Evolutionary conservation across 805 yeast genomes (phyloP), one percentile per base, ranked within the genome.

Genomic region (Saccharomycopsis vini): DNA sequence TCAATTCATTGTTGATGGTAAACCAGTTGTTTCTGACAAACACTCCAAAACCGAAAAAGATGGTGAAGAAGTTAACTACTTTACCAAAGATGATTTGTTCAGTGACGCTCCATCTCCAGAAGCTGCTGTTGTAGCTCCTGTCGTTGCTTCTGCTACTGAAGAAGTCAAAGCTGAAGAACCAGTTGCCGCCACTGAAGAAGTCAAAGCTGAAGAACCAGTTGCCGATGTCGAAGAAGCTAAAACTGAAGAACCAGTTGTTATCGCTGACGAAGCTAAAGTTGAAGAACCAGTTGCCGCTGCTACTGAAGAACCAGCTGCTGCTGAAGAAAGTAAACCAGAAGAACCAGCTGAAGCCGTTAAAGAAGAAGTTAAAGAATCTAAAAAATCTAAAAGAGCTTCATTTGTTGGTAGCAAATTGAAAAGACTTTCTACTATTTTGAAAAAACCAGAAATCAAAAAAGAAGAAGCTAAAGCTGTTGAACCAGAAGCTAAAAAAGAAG

Each of bases 1-100:
- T 59, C 72, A 72, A 63, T 81, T 73, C 56, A 73, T 81, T 45
- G 88, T 81, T 36, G 88, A 81, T 57, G 86, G 80, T 37, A 72
- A 71, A 37, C 81, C 88, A 88, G 56, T 59, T 15, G 59, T 63
- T 18, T 68, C 68, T 43, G 57, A 61, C 1, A 52, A 57, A 2
- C 73, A 67, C 30, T 18, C 40, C 5, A 32, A 48, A 36, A 48
- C 49, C 21, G 51, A 48, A 28, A 50, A 41, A 20, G 40, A 48
- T 15, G 51, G 51, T n/a, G 45, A 48, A 36, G 34, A 42, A 16
- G 45, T 45, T 43, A 48, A 48, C 18, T 39, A 45, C 13, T 43
- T 44, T 43, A 21, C 46, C 30, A 36, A 42, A 19, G 39, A 33
- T 10, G 51, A 45, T n/a, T 18, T 41, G 13, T 42, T 38, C n/a